Percentiles rank a stretch among this genome's conserved stretches.
phyloP scores from a whole-genome alignment of 1,139 yeast species.

The Dujonia santamariae region DNA sequence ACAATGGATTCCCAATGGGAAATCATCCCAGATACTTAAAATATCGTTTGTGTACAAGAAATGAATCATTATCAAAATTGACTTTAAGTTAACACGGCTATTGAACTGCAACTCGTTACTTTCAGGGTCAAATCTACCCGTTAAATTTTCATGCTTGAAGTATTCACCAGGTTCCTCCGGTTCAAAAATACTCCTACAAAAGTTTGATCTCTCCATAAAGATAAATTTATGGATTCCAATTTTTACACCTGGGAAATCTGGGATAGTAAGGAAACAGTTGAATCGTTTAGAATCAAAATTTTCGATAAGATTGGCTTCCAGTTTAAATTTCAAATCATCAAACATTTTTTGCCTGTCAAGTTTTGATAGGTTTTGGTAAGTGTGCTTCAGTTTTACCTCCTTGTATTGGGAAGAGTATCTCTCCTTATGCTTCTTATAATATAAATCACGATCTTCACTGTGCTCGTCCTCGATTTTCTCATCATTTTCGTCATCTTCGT shows the following conservation, averaged over 20 bases:
- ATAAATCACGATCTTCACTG: conserved; percentile 14
- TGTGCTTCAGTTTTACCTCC: background rate
- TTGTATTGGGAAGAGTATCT: conserved; percentile 1
- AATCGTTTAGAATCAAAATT: conserved; percentile 20
- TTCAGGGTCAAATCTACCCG: conserved; percentile 20
- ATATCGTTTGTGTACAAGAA: conserved; percentile 31
- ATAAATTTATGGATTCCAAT: conserved; percentile 33
- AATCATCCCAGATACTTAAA: conserved; percentile 24
- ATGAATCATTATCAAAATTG: conserved; percentile 32
- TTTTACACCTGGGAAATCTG: conserved; percentile 13
- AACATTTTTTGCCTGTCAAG: conserved; percentile 1
- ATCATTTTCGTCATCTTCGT: conserved; percentile 16
- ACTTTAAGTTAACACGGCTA: conserved; percentile 19
- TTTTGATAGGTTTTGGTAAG: conserved; percentile 3
- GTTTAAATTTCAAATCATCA: conserved; percentile 1
- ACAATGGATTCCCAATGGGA: conserved; percentile 15
- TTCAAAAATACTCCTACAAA: conserved; percentile 22
- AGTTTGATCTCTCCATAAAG: conserved; percentile 24
- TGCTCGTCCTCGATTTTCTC: conserved; percentile 10
- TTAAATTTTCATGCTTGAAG: conserved; percentile 17
- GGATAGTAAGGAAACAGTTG: conserved; percentile 24
- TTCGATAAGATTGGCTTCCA: conserved; percentile 2
- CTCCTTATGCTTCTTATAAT: conserved; percentile 10
- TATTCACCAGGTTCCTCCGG: too few species aligned
- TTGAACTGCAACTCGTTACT: conserved; percentile 14